Evolutionary conservation across 164 flowering plant genomes (phyloP).

Genomic region (Sextonia rubra): DNA sequence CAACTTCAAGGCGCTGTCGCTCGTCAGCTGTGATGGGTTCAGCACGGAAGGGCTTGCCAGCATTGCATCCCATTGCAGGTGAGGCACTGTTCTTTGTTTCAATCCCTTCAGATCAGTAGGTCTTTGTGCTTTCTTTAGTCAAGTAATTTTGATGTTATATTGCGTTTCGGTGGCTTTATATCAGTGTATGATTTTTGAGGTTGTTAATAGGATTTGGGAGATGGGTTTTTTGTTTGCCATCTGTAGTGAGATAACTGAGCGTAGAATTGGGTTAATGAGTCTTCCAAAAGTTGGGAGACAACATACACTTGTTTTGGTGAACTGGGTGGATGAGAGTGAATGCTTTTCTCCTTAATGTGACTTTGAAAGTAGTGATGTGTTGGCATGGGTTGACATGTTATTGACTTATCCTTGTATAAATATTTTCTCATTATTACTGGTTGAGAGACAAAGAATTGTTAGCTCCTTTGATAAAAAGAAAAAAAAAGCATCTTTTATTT

Average conservation of each 20-base stretch:
- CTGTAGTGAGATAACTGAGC: too few relatives aligned
- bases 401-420: not conserved
- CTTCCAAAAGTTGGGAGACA: too few relatives aligned
- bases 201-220: not conserved
- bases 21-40: slow-evolving; percentile 79
- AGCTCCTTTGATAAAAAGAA: too few relatives aligned
- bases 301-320: not conserved
- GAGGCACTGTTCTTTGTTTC: not conserved
- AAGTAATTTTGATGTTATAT: too few relatives aligned
- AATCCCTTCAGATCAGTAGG: too few relatives aligned
- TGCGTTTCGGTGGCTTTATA: too few relatives aligned
- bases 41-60: slow-evolving; percentile 66
- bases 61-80: slow-evolving; percentile 76
- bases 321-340: not conserved
- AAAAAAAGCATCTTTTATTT: too few relatives aligned
- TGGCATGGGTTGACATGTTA: not conserved
- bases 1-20: slow-evolving; percentile 50
- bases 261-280: too few relatives aligned
- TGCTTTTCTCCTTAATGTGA: not conserved
- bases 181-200: too few relatives aligned
- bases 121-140: too few relatives aligned
- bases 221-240: not conserved
- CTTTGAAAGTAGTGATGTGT: not conserved
- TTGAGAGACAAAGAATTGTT: not conserved
- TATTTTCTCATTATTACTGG: not conserved